Conservation (phyloP, 768 basidiomycete genomes). For the Rossbeevera mucosa region DNA sequence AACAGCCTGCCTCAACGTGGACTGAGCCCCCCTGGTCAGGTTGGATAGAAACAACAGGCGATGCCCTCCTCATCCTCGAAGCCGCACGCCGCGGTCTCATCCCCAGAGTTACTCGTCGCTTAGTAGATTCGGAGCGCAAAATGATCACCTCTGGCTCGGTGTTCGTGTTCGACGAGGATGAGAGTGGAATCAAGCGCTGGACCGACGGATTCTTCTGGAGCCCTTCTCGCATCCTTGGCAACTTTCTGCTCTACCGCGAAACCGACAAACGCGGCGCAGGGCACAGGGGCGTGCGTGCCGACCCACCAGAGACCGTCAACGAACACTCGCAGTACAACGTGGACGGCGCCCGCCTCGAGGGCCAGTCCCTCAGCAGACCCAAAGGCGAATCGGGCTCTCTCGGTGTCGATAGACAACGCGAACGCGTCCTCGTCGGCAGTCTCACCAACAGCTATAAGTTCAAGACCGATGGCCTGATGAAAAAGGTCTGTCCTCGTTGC, state of each 20-base stretch:
- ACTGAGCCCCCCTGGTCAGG: constrained; percentile 90
- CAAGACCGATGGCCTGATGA: constrained; percentile 90
- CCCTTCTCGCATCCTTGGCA: constrained; percentile 87
- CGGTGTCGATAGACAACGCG: constrained; percentile 65
- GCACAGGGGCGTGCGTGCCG: constrained; percentile 49
- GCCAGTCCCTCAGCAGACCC: constrained; percentile 59
- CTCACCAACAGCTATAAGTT: constrained; percentile 92
- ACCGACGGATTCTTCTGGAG: constrained; percentile 98
- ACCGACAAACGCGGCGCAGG: constrained; percentile 78
- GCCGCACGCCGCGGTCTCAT: constrained; percentile 87
- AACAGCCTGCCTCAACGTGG: constrained; percentile 49
- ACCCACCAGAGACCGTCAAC: constrained; percentile 36
- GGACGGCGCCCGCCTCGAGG: constrained; percentile 26
- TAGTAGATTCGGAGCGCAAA: constrained; percentile 87
- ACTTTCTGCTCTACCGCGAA: constrained; percentile 93
- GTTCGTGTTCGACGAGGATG: constrained; percentile 96
- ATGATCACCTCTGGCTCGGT: constrained; percentile 93
- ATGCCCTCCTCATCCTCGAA: constrained; percentile 95
- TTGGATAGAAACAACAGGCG: constrained; percentile 92
- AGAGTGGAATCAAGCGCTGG: constrained; percentile 96
- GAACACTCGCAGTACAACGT: constrained; percentile 38
- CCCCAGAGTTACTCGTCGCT: constrained; percentile 84
- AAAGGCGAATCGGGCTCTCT: constrained; percentile 46
- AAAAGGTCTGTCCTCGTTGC: constrained; percentile 65
- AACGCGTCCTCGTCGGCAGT: constrained; percentile 82